Base-by-base conservation (phyloP, 2,329 filamentous ascomycete species). In the Calonectria hawksworthii region DNA sequence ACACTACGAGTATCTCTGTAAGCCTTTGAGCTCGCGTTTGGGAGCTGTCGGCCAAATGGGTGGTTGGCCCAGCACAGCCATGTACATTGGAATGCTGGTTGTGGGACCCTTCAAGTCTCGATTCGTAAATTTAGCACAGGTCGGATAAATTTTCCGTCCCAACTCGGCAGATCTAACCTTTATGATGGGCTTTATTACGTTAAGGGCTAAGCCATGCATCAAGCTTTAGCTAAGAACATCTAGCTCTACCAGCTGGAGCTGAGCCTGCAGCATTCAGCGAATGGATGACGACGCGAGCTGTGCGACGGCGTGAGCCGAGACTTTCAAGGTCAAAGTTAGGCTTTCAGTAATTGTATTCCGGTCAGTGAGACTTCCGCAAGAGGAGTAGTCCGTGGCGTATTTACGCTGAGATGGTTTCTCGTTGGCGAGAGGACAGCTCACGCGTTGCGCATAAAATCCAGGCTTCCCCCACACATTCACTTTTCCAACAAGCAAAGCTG, bases 371-470 rank as follows among this genome's bases (percentile, higher is more conserved):
- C 26, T 63, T 38, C 56, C 56, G 56, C 56, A 63, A 41, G 13
- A 26, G 56, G 56, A 18, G 56, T 63, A 63, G 56, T 7, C 13
- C 8, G 56, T 63, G 56, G 56, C 56, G 56, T 38, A 13, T 47
- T 47, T 23, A 41, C 38, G 36, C 36, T 18, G 23, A 38, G n/a
- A 41, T 63, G 21, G 23, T 30, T 23, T 38, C 4, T 38, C 38
- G 23, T 63, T 63, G 23, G 34, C 23, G 30, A 63, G 34, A 28
- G 34, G 34, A 63, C 36, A 63, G 34, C 14, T 63, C 23, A 41
- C 56, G 26, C 23, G 36, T 63, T 63, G n/a, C 34, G 4, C 56
- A 63, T 63, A 63, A 63, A 63, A 63, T 23, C 56, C 56, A 41
- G 30, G 14, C 34, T 4, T 41, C 56, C 56, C 56, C 56, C 56